These are phyloP conservation scores for Barbarea vulgaris DNA, from an alignment of 345 rosid species.

Conservation along the genomic window DNA sequence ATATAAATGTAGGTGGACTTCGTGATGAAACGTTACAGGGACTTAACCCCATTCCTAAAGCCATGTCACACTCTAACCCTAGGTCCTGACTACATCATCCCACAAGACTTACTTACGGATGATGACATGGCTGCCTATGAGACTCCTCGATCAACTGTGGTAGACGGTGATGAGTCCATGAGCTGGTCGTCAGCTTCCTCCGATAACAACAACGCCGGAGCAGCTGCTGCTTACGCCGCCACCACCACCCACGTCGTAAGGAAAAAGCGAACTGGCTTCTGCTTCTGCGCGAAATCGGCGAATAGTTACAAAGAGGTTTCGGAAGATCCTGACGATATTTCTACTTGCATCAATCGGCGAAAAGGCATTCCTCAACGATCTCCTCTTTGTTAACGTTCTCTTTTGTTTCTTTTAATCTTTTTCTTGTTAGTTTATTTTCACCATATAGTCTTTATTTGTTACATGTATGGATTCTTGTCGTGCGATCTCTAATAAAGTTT, in stretches of 20 bases:
- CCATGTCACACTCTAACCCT: conserved; percentile 71
- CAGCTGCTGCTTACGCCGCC: conserved; percentile 24
- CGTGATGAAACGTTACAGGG: conserved; percentile 74
- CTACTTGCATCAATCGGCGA: conserved; percentile 72
- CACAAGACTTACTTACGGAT: conserved; percentile 62
- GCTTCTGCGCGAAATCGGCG: conserved; percentile 60
- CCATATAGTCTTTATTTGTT: conserved; percentile 31
- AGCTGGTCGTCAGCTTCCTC: conserved; percentile 78
- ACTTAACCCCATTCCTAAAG: conserved; percentile 65
- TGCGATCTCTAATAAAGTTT: conserved; percentile 13
- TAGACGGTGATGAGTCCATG: conserved; percentile 74
- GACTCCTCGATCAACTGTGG: conserved; percentile 68
- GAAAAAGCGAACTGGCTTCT: conserved; percentile 76
- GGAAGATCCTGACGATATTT: conserved; percentile 54
- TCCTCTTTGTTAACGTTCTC: conserved; percentile 64
- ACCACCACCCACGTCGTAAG: conserved; percentile 52
- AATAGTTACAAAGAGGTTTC: conserved; percentile 49
- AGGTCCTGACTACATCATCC: conserved; percentile 85
- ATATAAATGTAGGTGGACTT: conserved; percentile 71
- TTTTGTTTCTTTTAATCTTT: not conserved
- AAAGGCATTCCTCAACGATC: conserved; percentile 96
- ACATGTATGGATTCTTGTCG: conserved; percentile 35
- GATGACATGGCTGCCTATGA: conserved; percentile 57
- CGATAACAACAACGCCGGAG: conserved; percentile 49
- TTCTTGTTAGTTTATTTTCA: conserved; percentile 24